A percentile compares a stretch with the other conserved stretches of the same genome.
Evolutionary conservation across 306 rosid species (phyloP).

Genomic region (Hippophae tibetana): DNA sequence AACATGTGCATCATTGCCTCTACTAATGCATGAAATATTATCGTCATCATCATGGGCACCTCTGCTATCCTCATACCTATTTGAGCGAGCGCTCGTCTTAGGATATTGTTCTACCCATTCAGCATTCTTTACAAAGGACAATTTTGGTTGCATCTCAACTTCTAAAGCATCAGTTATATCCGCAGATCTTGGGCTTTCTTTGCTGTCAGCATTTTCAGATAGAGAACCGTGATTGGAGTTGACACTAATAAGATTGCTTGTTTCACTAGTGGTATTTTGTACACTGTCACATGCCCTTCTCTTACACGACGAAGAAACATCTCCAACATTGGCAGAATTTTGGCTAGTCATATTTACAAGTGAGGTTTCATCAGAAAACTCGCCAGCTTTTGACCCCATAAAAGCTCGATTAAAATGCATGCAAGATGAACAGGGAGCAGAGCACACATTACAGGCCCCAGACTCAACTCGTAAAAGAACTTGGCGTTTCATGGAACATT

Average conservation of each 20-base stretch:
- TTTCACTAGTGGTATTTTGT: slow-evolving; percentile 47
- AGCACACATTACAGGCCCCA: slow-evolving; percentile 72
- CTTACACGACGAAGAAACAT: slow-evolving; percentile 37
- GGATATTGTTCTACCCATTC: slow-evolving; percentile 14
- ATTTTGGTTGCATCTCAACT: slow-evolving; percentile 17
- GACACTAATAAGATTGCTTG: slow-evolving; percentile 41
- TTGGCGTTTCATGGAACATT: slow-evolving; percentile 29
- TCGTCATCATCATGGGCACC: slow-evolving; percentile 34
- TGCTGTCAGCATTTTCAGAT: slow-evolving; percentile 57
- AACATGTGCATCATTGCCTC: slow-evolving; percentile 37
- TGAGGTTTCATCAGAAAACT: slow-evolving; percentile 59
- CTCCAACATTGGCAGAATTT: slow-evolving; percentile 41
- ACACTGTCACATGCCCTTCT: slow-evolving; percentile 43
- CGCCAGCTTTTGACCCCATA: slow-evolving; percentile 48
- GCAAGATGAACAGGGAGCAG: slow-evolving; percentile 79
- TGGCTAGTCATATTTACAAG: slow-evolving; percentile 39
- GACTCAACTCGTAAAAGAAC: slow-evolving; percentile 56
- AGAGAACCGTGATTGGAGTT: slow-evolving; percentile 51
- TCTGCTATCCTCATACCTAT: slow-evolving; percentile 30
- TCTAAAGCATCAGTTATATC: slow-evolving; percentile 16
- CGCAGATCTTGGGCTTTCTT: slow-evolving; percentile 26
- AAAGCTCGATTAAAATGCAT: slow-evolving; percentile 49
- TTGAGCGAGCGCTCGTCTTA: slow-evolving; percentile 4
- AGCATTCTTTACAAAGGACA: background rate
- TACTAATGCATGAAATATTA: slow-evolving; percentile 49